Evolutionary conservation across 1,284 basidiomycete genomes (phyloP).

Genomic region (Pseudozyma sp.): DNA sequence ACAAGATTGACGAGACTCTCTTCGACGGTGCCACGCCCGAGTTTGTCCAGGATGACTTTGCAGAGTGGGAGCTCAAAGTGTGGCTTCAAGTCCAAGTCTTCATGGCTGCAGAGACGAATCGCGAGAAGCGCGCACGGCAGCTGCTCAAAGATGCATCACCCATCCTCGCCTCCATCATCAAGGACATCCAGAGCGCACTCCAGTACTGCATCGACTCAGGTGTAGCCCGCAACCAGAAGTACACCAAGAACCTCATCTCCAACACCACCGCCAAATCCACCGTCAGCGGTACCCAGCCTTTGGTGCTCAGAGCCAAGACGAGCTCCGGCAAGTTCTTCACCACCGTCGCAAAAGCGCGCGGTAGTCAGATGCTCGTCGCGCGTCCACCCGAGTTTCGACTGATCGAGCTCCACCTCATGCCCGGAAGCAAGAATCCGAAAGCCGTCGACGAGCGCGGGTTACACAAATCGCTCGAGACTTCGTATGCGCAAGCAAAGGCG

Average conservation of each 20-base stretch:
- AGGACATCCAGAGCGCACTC: conserved; percentile 45
- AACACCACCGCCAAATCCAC: conserved; percentile 20
- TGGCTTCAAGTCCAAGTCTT: conserved; percentile 26
- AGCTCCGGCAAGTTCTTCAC: conserved; percentile 56
- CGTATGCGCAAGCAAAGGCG: conserved; percentile 52
- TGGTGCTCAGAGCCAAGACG: conserved; percentile 54
- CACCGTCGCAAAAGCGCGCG: conserved; percentile 50
- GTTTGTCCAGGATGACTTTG: conserved; percentile 40
- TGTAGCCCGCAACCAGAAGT: conserved; percentile 49
- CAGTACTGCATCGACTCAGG: conserved; percentile 54
- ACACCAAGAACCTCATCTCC: conserved; percentile 45
- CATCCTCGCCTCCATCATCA: conserved; percentile 28
- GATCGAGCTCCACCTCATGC: conserved; percentile 55
- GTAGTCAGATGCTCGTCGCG: conserved; percentile 49
- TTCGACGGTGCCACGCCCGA: conserved; percentile 41
- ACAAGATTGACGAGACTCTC: conserved; percentile 23
- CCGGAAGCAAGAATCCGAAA: conserved; percentile 42
- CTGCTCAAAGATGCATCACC: conserved; percentile 38
- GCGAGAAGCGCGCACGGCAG: conserved; percentile 53
- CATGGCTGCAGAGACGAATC: conserved; percentile 46
- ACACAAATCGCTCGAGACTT: conserved; percentile 53
- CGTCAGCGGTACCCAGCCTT: conserved; percentile 36
- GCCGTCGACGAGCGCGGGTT: conserved; percentile 46
- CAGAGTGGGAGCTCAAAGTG: conserved; percentile 47
- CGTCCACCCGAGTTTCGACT: conserved; percentile 45